These are phyloP conservation scores for Aspergillus calidoustus DNA, from an alignment of 2,329 filamentous ascomycete genomes.

Conservation along the genomic window DNA sequence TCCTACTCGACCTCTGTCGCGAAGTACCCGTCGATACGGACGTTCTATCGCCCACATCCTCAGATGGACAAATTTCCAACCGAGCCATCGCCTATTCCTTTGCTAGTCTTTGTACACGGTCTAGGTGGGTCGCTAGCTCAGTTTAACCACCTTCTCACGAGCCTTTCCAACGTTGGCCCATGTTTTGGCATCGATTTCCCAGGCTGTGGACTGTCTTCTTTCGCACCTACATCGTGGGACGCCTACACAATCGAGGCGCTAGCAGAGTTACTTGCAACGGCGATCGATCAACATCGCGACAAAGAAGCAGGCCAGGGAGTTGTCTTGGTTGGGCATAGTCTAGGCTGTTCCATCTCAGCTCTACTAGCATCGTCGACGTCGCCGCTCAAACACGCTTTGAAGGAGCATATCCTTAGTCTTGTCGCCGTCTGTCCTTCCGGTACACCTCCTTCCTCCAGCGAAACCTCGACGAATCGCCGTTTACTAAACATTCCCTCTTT, in stretches of 20 bases:
- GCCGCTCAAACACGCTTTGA: constrained; percentile 57
- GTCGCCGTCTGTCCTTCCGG: constrained; percentile 81
- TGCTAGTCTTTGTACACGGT: constrained; percentile 91
- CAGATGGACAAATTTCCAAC: constrained; percentile 81
- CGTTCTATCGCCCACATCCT: constrained; percentile 81
- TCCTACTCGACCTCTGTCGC: constrained; percentile 72
- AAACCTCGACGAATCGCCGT: constrained; percentile 57
- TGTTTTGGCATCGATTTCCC: constrained; percentile 89
- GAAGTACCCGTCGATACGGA: constrained; percentile 75
- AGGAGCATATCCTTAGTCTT: constrained; percentile 71
- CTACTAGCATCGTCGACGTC: constrained; percentile 68
- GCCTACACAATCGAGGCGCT: constrained; percentile 81
- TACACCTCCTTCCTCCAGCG: constrained; percentile 61
- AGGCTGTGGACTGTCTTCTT: constrained; percentile 82
- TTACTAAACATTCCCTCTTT: constrained; percentile 68
- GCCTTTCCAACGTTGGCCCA: constrained; percentile 79
- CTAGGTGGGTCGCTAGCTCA: constrained; percentile 91
- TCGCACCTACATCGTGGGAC: constrained; percentile 70
- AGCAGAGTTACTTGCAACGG: constrained; percentile 71
- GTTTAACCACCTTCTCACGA: constrained; percentile 79
- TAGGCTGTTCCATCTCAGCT: constrained; percentile 81
- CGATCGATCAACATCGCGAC: constrained; percentile 76
- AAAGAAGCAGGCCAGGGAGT: constrained; percentile 69
- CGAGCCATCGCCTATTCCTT: constrained; percentile 73
- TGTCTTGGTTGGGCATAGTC: constrained; percentile 84